Conservation (phyloP, 345 rosid genomes). For the Erysimum cheiranthoides region DNA sequence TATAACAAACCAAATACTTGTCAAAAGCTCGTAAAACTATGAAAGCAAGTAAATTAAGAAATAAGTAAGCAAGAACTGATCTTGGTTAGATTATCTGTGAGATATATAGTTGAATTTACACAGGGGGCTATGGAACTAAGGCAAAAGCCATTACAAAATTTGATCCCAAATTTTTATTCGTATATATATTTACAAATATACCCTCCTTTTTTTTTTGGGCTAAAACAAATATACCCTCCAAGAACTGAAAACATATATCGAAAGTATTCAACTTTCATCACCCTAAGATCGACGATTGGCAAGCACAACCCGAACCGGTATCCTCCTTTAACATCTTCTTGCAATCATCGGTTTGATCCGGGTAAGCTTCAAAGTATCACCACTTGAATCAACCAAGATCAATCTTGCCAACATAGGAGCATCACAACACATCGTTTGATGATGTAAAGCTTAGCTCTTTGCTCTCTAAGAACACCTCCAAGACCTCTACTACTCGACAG, state of each 20-base stretch:
- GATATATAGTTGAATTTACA: conserved; percentile 35
- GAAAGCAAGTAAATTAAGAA: neutral
- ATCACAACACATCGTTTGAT: conserved; percentile 87
- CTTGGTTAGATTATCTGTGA: conserved; percentile 38
- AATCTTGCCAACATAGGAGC: conserved; percentile 90
- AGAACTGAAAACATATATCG: conserved; percentile 7
- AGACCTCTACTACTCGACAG: conserved; percentile 62
- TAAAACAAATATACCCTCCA: conserved; percentile 30
- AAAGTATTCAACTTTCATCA: conserved; percentile 28
- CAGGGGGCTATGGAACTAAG: conserved; percentile 24
- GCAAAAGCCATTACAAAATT: conserved; percentile 44
- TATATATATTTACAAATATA: conserved; percentile 39
- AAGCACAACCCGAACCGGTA: conserved; percentile 20
- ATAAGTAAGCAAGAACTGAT: conserved; percentile 14
- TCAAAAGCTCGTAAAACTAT: conserved; percentile 5
- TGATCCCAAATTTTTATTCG: conserved; percentile 22
- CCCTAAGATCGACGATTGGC: conserved; percentile 11
- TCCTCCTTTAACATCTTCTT: conserved; percentile 8
- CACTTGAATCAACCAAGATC: conserved; percentile 32
- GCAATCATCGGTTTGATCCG: conserved; percentile 24
- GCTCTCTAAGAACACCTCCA: conserved; percentile 82
- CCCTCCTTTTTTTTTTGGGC: too few species aligned
- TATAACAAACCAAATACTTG: neutral
- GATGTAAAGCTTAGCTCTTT: conserved; percentile 82
- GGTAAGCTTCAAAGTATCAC: conserved; percentile 23